phyloP scores from a whole-genome alignment of 2,329 filamentous ascomycete species.

The Penicillium sp. region DNA sequence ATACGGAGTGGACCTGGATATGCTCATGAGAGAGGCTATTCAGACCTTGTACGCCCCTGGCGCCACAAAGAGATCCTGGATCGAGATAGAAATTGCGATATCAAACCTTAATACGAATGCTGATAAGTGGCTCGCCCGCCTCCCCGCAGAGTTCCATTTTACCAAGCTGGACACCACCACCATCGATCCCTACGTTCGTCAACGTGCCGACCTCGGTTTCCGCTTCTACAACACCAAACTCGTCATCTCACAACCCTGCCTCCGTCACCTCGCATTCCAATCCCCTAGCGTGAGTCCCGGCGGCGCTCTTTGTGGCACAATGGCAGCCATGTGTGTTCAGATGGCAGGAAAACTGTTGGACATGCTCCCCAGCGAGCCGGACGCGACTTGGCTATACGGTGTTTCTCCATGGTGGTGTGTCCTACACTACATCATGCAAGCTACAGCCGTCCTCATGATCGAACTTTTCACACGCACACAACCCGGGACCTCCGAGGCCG shows the following conservation, averaged over 20 bases:
- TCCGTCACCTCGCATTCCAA: slow-evolving; percentile 39
- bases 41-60: slow-evolving; percentile 42
- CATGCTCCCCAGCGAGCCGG: slow-evolving; percentile 38
- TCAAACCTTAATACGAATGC: slow-evolving; percentile 35
- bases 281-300: slow-evolving; percentile 26
- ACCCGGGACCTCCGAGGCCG: slow-evolving; percentile 32
- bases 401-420: slow-evolving; percentile 45
- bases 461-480: slow-evolving; percentile 37
- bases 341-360: slow-evolving; percentile 36
- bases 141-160: slow-evolving; percentile 42
- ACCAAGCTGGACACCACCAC: slow-evolving; percentile 27
- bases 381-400: slow-evolving; percentile 33
- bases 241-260: slow-evolving; percentile 46
- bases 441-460: slow-evolving; percentile 41
- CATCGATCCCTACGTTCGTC: slow-evolving; percentile 31
- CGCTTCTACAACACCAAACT: slow-evolving; percentile 47
- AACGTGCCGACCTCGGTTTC: slow-evolving; percentile 41
- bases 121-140: slow-evolving; percentile 41
- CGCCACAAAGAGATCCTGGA: slow-evolving; percentile 36
- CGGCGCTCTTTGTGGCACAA: slow-evolving; percentile 34
- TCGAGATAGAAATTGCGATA: slow-evolving; percentile 40
- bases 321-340: slow-evolving; percentile 40
- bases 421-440: slow-evolving; percentile 45
- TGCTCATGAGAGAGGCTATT: slow-evolving; percentile 39
- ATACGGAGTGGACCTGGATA: slow-evolving; percentile 39